Base-by-base conservation (phyloP, 208 protist species). In the Vickermania ingenoplastis region DNA sequence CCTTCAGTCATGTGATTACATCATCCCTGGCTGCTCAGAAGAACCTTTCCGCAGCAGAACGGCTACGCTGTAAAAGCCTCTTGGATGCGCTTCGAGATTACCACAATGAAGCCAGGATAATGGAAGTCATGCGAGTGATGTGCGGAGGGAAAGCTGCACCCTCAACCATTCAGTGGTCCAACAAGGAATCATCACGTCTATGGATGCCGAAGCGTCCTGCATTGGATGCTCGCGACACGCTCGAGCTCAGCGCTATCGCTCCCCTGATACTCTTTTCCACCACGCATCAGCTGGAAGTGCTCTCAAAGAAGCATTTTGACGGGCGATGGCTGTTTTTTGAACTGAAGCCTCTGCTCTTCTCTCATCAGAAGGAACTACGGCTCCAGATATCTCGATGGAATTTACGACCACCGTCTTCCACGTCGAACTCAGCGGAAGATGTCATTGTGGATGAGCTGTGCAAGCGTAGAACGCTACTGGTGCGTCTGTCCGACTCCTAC, bases 301-400 rank as follows among this genome's bases (percentile, higher is more conserved):
- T 91, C 13, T 61, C 73, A 1, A 48, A 28, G 24, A 54, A 60
- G 5, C 65, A 66, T 22, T 74, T 91, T 49, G 45, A 49, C 5
- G 71, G 61, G 51, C 63, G 64, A 21, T 79, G 82, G 52, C 29
- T 50, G n/a, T 63, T 73, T 1, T 79, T 76, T 57, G 72, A 83
- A 31, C 71, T 91, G 24, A 72, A 71, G 31, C 59, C 79, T 3
- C 60, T 86, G 21, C 75, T 91, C 11, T 51, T 70, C 13, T 50
- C 61, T n/a, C 73, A 91, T 54, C 24, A 7, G 7, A 17, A 54
- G 50, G 50, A 54, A 59, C 4, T 59, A 7, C 11, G 45, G 29
- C 54, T 41, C 24, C 11, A 55, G 11, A n/a, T 45, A n/a, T 45
- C 11, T 45, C 36, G 36, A n/a, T 7, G 17, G 54, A 13, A 7